phyloP scores from a whole-genome alignment of 345 rosid species.

The Populus euphratica region DNA sequence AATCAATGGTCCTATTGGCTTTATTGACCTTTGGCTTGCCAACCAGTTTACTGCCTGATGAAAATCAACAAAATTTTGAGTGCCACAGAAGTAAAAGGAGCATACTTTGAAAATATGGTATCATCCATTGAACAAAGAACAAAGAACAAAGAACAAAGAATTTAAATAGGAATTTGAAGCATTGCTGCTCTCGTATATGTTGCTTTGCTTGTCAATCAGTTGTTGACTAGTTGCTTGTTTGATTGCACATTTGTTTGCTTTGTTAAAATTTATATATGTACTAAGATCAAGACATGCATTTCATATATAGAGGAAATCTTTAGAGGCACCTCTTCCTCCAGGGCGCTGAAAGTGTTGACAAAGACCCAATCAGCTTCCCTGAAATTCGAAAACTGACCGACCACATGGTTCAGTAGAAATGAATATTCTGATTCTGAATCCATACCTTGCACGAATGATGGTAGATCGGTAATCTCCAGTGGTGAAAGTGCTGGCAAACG shows the following conservation, averaged over 20 bases:
- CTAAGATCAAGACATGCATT: too few relatives aligned
- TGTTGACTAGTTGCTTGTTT: conserved; percentile 16
- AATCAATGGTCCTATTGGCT: conserved; percentile 56
- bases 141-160: too few relatives aligned
- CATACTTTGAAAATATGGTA: too few relatives aligned
- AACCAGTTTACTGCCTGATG: not conserved
- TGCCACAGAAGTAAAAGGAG: too few relatives aligned
- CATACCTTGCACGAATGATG: not conserved
- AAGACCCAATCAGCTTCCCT: conserved; percentile 1
- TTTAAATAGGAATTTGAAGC: too few relatives aligned
- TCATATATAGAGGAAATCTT: not conserved
- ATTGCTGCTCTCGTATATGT: too few relatives aligned
- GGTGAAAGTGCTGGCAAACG: not conserved
- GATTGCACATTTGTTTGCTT: too few relatives aligned
- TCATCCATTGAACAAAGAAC: too few relatives aligned
- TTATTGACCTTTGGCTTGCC: not conserved
- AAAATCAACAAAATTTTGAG: too few relatives aligned
- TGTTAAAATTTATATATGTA: too few relatives aligned
- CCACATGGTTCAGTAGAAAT: not conserved
- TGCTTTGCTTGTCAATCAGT: not conserved
- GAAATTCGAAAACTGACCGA: not conserved
- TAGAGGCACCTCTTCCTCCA: conserved; percentile 42
- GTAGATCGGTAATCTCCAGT: not conserved
- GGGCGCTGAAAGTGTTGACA: conserved; percentile 20
- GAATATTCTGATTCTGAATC: not conserved